Evolutionary conservation across 2,329 filamentous ascomycete genomes (phyloP), one percentile per base, ranked within the genome.

Genomic region (Plenodomus tracheiphilus): DNA sequence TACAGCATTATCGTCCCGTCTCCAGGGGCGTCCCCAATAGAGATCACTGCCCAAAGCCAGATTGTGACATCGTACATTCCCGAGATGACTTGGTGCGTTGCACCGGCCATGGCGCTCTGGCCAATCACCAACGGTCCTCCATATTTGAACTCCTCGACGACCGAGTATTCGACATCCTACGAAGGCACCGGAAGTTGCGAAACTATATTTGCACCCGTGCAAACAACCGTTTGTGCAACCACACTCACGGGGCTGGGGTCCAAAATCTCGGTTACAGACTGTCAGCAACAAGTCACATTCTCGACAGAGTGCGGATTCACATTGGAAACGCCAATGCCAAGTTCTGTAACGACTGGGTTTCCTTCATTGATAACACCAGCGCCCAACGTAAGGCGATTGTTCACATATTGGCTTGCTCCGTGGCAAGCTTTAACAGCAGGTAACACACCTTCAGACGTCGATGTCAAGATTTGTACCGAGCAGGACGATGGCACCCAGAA

Each of bases 211-310:
- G 66, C 62, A n/a, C 62, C 71, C 2, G 73, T 73, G 0, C 51
- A 61, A 20, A 77, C 73, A 2, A 75, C 71, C 47, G 65, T 78
- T 17, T 78, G 75, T 63, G 71, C 73, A 1, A 78, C 75, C 0
- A 74, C 69, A 0, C 63, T 78, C 22, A 75, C 66, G 2, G 74
- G 71, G 1, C 61, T 79, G 2, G 73, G 68, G 1, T 68, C 69
- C 6, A 70, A 69, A 38, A 66, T 76, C 47, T 72, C 71, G 0
- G 66, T 79, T 42, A 69, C 74, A 13, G 62, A 71, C 5, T 78
- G 76, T 53, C 63, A 64, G 19, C 74, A 79, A 46, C 68, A 77
- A 17, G 65, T 79, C 40, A 77, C 75, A 3, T 78, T 77, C 54
- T 77, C 75, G 2, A 77, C 69, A 41, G 69, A 76, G 39, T 74